Percentiles rank a stretch among this genome's conserved stretches.
These are phyloP conservation scores for Aspergillus quadrilineatus DNA, from an alignment of 2,329 filamentous ascomycete genomes.

Conservation along the genomic window DNA sequence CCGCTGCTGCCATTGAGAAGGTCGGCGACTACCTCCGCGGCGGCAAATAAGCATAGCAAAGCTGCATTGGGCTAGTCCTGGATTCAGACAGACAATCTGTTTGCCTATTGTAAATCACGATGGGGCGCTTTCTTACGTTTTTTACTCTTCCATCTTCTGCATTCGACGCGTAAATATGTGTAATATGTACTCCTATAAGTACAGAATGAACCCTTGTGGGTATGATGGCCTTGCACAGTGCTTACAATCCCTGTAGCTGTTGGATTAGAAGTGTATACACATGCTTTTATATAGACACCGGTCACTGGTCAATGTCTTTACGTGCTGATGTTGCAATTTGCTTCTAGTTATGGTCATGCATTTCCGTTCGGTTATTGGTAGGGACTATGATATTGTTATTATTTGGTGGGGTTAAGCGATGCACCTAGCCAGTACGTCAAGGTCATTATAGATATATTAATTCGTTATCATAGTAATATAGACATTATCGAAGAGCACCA, in stretches of 20 bases:
- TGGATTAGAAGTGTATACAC: background rate
- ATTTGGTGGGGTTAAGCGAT: slow-evolving; percentile 4
- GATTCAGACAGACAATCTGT: slow-evolving; percentile 14
- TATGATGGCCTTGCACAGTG: background rate
- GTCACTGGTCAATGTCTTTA: background rate
- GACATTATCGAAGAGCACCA: slow-evolving; percentile 1
- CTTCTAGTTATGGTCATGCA: too few relatives aligned
- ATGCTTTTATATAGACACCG: background rate
- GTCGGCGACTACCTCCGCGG: slow-evolving; percentile 78
- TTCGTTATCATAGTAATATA: slow-evolving; percentile 7
- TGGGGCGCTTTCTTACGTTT: slow-evolving; percentile 14
- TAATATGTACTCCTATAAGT: slow-evolving; percentile 16
- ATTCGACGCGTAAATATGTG: slow-evolving; percentile 24
- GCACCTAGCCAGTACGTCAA: background rate
- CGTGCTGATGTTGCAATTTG: too few relatives aligned
- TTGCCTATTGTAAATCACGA: slow-evolving; percentile 20
- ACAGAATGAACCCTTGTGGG: slow-evolving; percentile 3
- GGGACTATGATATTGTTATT: background rate
- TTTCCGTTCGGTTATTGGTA: background rate
- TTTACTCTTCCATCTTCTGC: slow-evolving; percentile 12
- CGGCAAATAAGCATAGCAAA: slow-evolving; percentile 32
- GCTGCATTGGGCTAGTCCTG: slow-evolving; percentile 13
- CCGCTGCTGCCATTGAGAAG: slow-evolving; percentile 74
- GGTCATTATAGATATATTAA: slow-evolving; percentile 7
- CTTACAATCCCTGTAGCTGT: background rate